Percentiles rank a stretch among this genome's conserved stretches.
Evolutionary conservation across 2,329 filamentous ascomycete genomes (phyloP).

Genomic region (Pseudonectria foliicola): DNA sequence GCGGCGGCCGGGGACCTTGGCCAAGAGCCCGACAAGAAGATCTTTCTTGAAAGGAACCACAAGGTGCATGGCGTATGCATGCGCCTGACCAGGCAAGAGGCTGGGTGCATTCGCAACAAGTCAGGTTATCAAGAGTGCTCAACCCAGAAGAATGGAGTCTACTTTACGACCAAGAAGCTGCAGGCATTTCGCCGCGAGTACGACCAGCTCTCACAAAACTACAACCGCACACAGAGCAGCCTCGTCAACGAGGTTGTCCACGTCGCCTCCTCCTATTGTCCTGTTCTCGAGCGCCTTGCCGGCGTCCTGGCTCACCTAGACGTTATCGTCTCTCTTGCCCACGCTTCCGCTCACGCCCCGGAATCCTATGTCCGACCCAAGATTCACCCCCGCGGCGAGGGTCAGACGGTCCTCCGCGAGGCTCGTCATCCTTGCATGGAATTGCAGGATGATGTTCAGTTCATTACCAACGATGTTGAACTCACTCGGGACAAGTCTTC

Average conservation of each 20-base stretch:
- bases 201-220: slow-evolving; percentile 88
- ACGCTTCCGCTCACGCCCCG: slow-evolving; percentile 87
- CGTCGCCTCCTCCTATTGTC: slow-evolving; percentile 90
- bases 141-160: slow-evolving; percentile 98
- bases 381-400: slow-evolving; percentile 81
- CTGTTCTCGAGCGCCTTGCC: slow-evolving; percentile 82
- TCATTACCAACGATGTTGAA: slow-evolving; percentile 95
- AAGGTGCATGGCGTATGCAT: slow-evolving; percentile 95
- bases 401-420: slow-evolving; percentile 84
- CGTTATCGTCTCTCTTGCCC: slow-evolving; percentile 89
- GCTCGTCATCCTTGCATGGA: slow-evolving; percentile 96
- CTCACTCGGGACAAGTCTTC: slow-evolving; percentile 72
- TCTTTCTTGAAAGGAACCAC: slow-evolving; percentile 88
- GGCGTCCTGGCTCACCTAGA: slow-evolving; percentile 87
- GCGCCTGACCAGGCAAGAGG: slow-evolving; percentile 83
- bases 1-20: slow-evolving; percentile 72
- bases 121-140: slow-evolving; percentile 87
- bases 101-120: slow-evolving; percentile 88
- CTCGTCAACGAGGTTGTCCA: slow-evolving; percentile 87
- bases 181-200: slow-evolving; percentile 80
- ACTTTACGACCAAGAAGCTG: slow-evolving; percentile 84
- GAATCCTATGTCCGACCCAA: slow-evolving; percentile 85
- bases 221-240: slow-evolving; percentile 88
- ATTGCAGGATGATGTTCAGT: slow-evolving; percentile 96
- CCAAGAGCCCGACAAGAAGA: slow-evolving; percentile 95